Evolutionary conservation across 208 protist genomes (phyloP).

Genomic region (Porcisia deanei): DNA sequence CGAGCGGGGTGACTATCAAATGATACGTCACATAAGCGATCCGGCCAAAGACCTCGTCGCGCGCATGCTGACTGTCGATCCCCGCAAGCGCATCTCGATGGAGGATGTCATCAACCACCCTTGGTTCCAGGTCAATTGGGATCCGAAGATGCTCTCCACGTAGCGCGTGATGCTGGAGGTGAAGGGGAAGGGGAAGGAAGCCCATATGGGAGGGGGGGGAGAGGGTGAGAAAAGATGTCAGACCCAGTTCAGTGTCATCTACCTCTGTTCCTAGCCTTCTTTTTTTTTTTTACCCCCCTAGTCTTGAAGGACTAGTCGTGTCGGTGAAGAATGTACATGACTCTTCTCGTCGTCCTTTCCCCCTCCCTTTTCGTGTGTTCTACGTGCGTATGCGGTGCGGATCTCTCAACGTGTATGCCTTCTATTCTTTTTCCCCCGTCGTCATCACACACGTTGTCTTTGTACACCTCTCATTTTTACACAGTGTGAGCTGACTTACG

Average conservation of each 20-base stretch:
- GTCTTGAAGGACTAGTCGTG: background rate
- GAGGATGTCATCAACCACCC: slow-evolving; percentile 86
- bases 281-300: background rate
- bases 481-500: too few relatives aligned
- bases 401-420: background rate
- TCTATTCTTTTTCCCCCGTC: background rate
- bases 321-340: background rate
- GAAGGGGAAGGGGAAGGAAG: background rate
- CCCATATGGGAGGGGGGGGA: background rate
- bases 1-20: slow-evolving; percentile 88
- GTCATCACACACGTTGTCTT: background rate
- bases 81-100: slow-evolving; percentile 82
- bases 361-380: background rate
- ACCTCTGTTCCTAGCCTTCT: background rate
- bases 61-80: slow-evolving; percentile 87
- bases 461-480: background rate
- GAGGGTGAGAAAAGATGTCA: background rate
- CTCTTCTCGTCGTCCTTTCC: background rate
- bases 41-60: slow-evolving; percentile 67
- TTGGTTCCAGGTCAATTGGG: slow-evolving; percentile 89
- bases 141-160: slow-evolving; percentile 44
- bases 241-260: too few relatives aligned
- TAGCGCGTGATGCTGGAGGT: background rate
- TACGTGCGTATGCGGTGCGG: background rate
- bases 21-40: slow-evolving; percentile 79